Evolutionary conservation across 2,329 filamentous ascomycete genomes (phyloP).

Genomic region (Cladophialophora psammophila): DNA sequence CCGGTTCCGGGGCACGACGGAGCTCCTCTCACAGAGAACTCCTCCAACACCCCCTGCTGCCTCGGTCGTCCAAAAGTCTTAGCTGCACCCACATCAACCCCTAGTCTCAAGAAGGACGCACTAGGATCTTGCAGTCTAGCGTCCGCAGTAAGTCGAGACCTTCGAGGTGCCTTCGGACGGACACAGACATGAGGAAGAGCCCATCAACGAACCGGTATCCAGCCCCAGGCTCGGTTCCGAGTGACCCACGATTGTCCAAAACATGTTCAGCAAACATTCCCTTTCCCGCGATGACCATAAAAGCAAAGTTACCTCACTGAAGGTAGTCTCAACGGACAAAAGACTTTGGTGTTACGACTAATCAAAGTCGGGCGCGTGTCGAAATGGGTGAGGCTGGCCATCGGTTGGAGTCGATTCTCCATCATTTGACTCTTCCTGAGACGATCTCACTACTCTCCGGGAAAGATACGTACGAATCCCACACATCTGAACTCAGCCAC

Average conservation of each 20-base stretch:
- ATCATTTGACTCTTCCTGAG: constrained; percentile 9
- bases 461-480: constrained; percentile 5
- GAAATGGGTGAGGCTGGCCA: constrained; percentile 4
- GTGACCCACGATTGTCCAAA: background rate
- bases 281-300: background rate
- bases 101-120: background rate
- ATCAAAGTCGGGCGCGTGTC: background rate
- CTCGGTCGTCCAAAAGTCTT: background rate
- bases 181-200: background rate
- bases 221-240: background rate
- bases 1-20: background rate
- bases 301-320: constrained; percentile 4
- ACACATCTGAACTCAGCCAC: background rate
- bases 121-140: background rate
- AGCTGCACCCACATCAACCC: background rate
- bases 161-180: background rate
- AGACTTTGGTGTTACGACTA: background rate
- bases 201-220: background rate
- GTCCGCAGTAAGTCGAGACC: background rate
- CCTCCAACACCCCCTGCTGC: no score
- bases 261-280: background rate
- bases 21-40: background rate
- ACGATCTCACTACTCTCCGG: constrained; percentile 11
- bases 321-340: background rate
- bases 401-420: constrained; percentile 7